Evolutionary conservation across 2,329 filamentous ascomycete genomes (phyloP).

Genomic region (Fusarium neocosmosporiellum): DNA sequence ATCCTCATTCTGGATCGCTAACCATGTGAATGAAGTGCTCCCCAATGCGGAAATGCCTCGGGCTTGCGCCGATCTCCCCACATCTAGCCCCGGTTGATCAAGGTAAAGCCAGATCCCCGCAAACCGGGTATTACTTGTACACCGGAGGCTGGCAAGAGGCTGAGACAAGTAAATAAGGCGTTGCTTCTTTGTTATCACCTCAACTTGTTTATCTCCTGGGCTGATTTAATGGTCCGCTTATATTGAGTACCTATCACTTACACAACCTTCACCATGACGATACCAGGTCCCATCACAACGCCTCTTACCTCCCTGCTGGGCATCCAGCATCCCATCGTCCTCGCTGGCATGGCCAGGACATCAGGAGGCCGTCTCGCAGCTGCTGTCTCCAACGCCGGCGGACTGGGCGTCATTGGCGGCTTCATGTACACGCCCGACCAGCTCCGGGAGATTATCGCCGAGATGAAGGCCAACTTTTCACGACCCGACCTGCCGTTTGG

Average conservation of each 20-base stretch:
- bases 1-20: background rate
- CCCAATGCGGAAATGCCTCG: slow-evolving; percentile 51
- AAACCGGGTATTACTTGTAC: background rate
- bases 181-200: background rate
- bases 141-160: background rate
- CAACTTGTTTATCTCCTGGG: background rate
- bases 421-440: slow-evolving; percentile 79
- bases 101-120: slow-evolving; percentile 27
- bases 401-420: slow-evolving; percentile 80
- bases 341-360: slow-evolving; percentile 93
- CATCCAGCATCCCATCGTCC: slow-evolving; percentile 89
- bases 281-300: slow-evolving; percentile 72
- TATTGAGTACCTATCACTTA: background rate
- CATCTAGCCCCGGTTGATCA: slow-evolving; percentile 39
- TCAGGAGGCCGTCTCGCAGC: slow-evolving; percentile 83
- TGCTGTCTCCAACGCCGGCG: slow-evolving; percentile 89
- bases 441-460: slow-evolving; percentile 82
- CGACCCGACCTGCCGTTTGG: slow-evolving; percentile 83
- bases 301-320: slow-evolving; percentile 82
- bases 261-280: slow-evolving; percentile 50
- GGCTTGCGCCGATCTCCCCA: slow-evolving; percentile 43
- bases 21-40: slow-evolving; percentile 40
- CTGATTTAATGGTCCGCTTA: background rate
- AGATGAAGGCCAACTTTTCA: slow-evolving; percentile 81
- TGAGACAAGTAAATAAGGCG: background rate